Conservation (phyloP, 768 basidiomycete genomes). For the Lactarius deliciosus region DNA sequence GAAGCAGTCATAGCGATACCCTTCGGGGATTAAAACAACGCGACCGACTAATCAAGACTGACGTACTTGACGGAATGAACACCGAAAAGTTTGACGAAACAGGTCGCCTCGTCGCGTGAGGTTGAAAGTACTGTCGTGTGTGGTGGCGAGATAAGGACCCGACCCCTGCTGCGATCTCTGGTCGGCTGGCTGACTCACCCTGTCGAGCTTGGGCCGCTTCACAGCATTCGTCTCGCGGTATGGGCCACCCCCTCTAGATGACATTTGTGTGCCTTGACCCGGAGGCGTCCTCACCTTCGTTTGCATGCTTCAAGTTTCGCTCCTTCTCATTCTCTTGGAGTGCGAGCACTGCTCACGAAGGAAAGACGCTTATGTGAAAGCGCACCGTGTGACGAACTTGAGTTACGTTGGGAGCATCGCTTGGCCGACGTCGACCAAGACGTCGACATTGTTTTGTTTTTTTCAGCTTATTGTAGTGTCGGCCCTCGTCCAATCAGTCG, state of each 20-base stretch:
- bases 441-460: too few relatives aligned
- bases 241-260: not conserved
- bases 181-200: not conserved
- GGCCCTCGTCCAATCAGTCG: too few relatives aligned
- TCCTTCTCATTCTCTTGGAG: too few relatives aligned
- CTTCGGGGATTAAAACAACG: not conserved
- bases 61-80: not conserved
- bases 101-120: not conserved
- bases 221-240: not conserved
- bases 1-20: not conserved
- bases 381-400: too few relatives aligned
- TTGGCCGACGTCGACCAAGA: too few relatives aligned
- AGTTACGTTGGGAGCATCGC: too few relatives aligned
- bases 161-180: not conserved
- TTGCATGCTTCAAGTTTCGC: too few relatives aligned
- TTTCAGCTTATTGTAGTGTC: too few relatives aligned
- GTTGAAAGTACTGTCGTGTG: not conserved
- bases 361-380: too few relatives aligned
- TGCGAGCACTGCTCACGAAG: too few relatives aligned
- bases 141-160: not conserved
- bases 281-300: too few relatives aligned
- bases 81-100: not conserved
- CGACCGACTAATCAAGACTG: not conserved
- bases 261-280: not conserved
- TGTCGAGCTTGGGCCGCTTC: not conserved